Percentiles rank a stretch among this genome's conserved stretches.
Conservation (phyloP, 2,329 filamentous ascomycete species). For the Aspergillus novofumigatus region DNA sequence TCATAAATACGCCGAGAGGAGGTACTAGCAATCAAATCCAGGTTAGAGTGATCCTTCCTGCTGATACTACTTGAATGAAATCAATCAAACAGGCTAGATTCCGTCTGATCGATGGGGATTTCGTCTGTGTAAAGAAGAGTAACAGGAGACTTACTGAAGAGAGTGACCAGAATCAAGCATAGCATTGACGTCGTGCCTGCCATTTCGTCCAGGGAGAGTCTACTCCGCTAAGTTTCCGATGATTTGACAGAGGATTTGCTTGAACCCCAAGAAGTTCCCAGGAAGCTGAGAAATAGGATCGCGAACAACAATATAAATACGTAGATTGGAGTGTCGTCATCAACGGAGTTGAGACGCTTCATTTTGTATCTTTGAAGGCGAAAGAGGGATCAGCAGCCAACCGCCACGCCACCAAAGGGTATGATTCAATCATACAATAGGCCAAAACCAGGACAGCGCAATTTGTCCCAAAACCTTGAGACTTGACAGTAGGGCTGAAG, state of each 20-base stretch:
- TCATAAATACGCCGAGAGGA: slow-evolving; percentile 59
- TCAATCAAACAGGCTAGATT: not conserved
- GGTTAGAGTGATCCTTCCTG: not conserved
- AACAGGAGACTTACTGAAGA: slow-evolving; percentile 38
- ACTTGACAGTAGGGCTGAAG: not conserved
- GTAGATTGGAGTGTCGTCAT: slow-evolving; percentile 24
- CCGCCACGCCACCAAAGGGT: slow-evolving; percentile 15
- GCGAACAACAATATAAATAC: slow-evolving; percentile 26
- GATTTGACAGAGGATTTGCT: slow-evolving; percentile 8
- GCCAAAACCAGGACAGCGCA: not conserved
- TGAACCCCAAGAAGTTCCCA: slow-evolving; percentile 17
- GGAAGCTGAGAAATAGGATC: slow-evolving; percentile 23
- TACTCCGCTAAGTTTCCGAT: slow-evolving; percentile 1
- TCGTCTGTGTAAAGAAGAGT: not conserved
- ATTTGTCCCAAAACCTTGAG: not conserved
- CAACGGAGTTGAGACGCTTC: slow-evolving; percentile 22
- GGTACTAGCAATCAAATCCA: slow-evolving; percentile 48
- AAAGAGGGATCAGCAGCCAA: slow-evolving; percentile 12
- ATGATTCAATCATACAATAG: not conserved
- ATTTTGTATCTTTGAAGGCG: slow-evolving; percentile 8
- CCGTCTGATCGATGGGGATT: not conserved
- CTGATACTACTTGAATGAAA: not conserved
- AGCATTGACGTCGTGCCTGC: slow-evolving; percentile 36
- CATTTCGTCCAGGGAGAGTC: slow-evolving; percentile 17
- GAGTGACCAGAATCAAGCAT: slow-evolving; percentile 44